Conservation (phyloP, 768 basidiomycete species). For the Clitopilus hobsonii region DNA sequence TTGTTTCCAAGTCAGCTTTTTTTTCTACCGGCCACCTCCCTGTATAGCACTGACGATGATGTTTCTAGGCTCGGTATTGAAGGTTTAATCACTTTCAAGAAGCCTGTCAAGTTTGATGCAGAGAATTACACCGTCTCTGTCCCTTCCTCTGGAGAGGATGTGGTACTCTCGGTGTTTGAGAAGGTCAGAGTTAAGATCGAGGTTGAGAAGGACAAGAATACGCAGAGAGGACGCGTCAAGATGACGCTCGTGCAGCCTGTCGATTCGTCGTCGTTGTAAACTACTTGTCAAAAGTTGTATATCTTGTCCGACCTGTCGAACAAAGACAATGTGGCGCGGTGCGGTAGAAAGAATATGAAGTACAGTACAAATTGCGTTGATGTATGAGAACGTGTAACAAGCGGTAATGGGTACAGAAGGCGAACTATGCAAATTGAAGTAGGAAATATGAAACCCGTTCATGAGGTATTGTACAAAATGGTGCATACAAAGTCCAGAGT, state of each 20-base stretch:
- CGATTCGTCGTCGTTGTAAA: conserved; percentile 42
- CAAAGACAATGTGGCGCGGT: not conserved
- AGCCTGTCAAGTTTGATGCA: conserved; percentile 82
- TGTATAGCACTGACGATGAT: not conserved
- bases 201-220: conserved; percentile 93
- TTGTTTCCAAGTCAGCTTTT: conserved; percentile 77
- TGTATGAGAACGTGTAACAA: too few relatives aligned
- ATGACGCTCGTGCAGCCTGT: conserved; percentile 72
- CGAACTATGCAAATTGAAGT: not conserved
- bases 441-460: not conserved
- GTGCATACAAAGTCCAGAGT: not conserved
- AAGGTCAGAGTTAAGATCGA: conserved; percentile 87
- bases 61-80: conserved; percentile 79
- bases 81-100: conserved; percentile 92
- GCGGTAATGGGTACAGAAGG: not conserved
- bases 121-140: conserved; percentile 85
- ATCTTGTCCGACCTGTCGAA: not conserved
- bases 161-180: conserved; percentile 85
- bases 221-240: conserved; percentile 84
- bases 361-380: not conserved
- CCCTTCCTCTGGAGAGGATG: conserved; percentile 38
- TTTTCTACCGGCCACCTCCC: not conserved
- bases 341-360: not conserved
- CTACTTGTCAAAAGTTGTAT: too few relatives aligned
- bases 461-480: not conserved